phyloP scores from a whole-genome alignment of 495 filamentous ascomycete species.

The Xylaria nigripes region DNA sequence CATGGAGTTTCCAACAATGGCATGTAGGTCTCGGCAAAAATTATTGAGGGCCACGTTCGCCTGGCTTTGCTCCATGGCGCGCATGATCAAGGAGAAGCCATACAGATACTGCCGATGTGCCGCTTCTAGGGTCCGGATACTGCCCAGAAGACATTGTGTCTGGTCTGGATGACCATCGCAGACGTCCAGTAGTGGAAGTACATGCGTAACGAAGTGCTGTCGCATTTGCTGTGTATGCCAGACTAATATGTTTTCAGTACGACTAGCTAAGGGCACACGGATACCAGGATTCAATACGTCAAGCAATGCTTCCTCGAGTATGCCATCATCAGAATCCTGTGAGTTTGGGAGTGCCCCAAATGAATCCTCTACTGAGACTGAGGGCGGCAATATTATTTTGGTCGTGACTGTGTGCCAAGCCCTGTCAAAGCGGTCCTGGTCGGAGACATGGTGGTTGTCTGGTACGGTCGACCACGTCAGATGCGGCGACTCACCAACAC shows the following conservation, averaged over 20 bases:
- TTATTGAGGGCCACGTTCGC: conserved; percentile 35
- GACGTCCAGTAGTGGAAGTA: conserved; percentile 38
- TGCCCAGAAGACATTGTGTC: conserved; percentile 36
- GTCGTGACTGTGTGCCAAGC: conserved; percentile 62
- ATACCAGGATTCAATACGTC: conserved; percentile 32
- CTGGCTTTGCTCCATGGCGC: conserved; percentile 26
- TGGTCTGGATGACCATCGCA: conserved; percentile 32
- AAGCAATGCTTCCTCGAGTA: conserved; percentile 37
- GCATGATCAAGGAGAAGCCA: conserved; percentile 37
- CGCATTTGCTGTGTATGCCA: conserved; percentile 48
- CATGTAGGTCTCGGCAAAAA: conserved; percentile 54
- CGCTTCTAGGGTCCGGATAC: conserved; percentile 42
- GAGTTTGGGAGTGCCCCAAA: conserved; percentile 38
- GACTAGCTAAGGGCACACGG: conserved; percentile 34
- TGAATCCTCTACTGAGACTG: conserved; percentile 35
- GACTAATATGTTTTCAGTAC: conserved; percentile 41
- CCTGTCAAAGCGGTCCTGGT: conserved; percentile 56
- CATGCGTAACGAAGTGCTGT: conserved; percentile 42
- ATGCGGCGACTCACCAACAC: not conserved
- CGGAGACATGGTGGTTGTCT: conserved; percentile 25
- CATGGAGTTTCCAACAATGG: conserved; percentile 57
- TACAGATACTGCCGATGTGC: conserved; percentile 43
- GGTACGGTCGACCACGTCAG: conserved; percentile 15
- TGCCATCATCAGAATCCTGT: conserved; percentile 25
- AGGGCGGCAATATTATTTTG: conserved; percentile 49